Percentiles rank a stretch among this genome's conserved stretches.
Evolutionary conservation across 805 yeast species (phyloP).

Genomic region (Diddensiella caesifluorescens): DNA sequence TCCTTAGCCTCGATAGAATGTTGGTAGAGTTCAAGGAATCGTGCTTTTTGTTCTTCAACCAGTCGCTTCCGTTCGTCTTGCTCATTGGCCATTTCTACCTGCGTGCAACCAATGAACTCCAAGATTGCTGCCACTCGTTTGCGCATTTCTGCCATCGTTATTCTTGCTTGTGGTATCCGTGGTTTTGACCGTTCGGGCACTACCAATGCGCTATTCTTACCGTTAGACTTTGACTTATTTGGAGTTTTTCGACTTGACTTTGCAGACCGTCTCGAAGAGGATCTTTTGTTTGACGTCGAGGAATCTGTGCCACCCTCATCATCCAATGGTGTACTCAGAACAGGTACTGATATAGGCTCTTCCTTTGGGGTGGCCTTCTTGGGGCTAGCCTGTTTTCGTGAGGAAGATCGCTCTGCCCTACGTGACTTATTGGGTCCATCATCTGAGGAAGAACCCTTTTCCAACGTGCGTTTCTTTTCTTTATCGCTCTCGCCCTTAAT

Average conservation of each 20-base stretch:
- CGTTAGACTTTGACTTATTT: slow-evolving; percentile 1
- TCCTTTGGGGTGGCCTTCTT: slow-evolving; percentile 2
- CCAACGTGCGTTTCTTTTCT: no score
- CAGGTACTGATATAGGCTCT: not conserved
- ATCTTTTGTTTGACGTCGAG: slow-evolving; percentile 3
- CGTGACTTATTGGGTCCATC: not conserved
- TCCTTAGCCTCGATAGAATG: slow-evolving; percentile 13
- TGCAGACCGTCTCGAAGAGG: not conserved
- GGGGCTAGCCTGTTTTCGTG: not conserved
- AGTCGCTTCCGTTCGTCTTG: slow-evolving; percentile 52
- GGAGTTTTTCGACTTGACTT: not conserved
- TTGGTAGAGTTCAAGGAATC: slow-evolving; percentile 19
- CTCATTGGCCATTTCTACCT: slow-evolving; percentile 73
- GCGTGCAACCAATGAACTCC: slow-evolving; percentile 86
- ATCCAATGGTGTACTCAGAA: not conserved
- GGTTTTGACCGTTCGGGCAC: slow-evolving; percentile 51
- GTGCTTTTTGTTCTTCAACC: slow-evolving; percentile 34
- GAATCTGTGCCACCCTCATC: not conserved
- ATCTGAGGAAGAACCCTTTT: no score
- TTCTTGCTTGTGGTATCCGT: slow-evolving; percentile 69
- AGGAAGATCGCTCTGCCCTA: not conserved
- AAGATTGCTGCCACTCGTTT: slow-evolving; percentile 83
- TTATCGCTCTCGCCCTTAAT: not conserved
- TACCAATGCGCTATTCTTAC: not conserved
- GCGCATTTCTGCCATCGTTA: slow-evolving; percentile 76